Base-by-base conservation (phyloP, 2,329 filamentous ascomycete genomes). In the Diaporthe velutina region DNA sequence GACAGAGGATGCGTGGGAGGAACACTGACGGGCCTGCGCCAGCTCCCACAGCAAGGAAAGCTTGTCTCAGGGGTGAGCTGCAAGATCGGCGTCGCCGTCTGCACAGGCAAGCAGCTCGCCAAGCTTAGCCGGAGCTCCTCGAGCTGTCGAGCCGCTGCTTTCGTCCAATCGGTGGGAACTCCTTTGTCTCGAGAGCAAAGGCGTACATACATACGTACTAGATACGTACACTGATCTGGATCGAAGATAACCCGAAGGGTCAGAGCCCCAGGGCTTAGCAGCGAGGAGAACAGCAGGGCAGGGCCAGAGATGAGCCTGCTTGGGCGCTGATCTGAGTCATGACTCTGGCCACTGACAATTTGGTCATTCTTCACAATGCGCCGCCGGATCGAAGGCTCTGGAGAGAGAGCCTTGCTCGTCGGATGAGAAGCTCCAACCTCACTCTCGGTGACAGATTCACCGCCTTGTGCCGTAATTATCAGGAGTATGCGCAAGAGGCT, bases 41-140 rank as follows among this genome's bases (percentile, higher is more conserved):
- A 68, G 64, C 64, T 68, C 45, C 45, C 33, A 67, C 66, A 55
- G 52, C 66, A 55, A 38, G 38, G 25, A 61, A 67, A 60, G 68
- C 61, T 74, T 58, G 73, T 58, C 58, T 74, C 74, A 76, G 72
- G 74, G 74, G 74, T 74, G 60, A 71, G 68, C 73, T 70, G 55
- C 17, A 15, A 58, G 66, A 70, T 76, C 73, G 74, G 74, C 50
- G 52, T 74, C 67, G 73, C 74, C 73, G 74, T 74, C 35, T 76
- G 68, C 73, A 64, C 60, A 73, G 42, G 35, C 68, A 68, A 38
- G 67, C 55, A 76, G 71, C 67, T 68, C 33, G 35, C 71, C 58
- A 68, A 68, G 60, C 50, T 73, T 15, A 40, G 71, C 35, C 28
- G 71, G 54, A 73, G 71, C 71, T 73, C 60, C 71, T 64, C 45